Evolutionary conservation across 768 basidiomycete species (phyloP), one percentile per base, ranked within the genome.

Genomic region (Cystobasidium tubakii): DNA sequence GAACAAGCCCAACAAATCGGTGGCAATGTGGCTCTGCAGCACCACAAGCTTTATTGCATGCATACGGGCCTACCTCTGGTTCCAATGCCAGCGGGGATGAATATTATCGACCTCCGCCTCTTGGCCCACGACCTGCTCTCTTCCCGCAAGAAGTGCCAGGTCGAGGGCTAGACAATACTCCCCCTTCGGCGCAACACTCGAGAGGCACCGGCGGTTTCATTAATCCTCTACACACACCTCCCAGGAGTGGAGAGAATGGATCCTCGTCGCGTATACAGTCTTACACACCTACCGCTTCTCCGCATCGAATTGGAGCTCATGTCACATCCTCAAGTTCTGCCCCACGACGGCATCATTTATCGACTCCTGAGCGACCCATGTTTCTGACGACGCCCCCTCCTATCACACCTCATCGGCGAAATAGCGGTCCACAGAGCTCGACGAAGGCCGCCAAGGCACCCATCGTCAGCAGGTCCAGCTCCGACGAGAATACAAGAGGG

Each of bases 71-170:
- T 34, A 2, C 57, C 13, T 34, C 57, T 4, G 29, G 23, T 15
- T 31, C 13, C 6, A 29, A 6, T 23, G 23, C 4, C 33, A 34
- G 57, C 12, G 9, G 4, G 23, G 4, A 15, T 60, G 4, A 25
- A 27, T 12, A 34, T 21, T 17, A 15, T 29, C 15, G 12, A 4
- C 10, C 29, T 17, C 57, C 57, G 23, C 57, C 57, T 27, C 57
- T 42, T 7, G 63, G 63, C 9, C 63, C 63, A 15, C 4, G 63
- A 42, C 39, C 63, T 9, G 19, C 13, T 39, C 39, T 65, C 33
- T 65, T 7, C n/a, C 27, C 63, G 34, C 63, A 65, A 42, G 44
- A 65, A 65, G 44, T 65, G 7, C 63, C 60, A 6, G n/a, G n/a
- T 17, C 21, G n/a, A 63, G 62, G n/a, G n/a, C n/a, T n/a, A n/a